Percentiles rank a stretch among this genome's conserved stretches.
Conservation (phyloP, 1,139 yeast genomes). For the Pichia sp. region DNA sequence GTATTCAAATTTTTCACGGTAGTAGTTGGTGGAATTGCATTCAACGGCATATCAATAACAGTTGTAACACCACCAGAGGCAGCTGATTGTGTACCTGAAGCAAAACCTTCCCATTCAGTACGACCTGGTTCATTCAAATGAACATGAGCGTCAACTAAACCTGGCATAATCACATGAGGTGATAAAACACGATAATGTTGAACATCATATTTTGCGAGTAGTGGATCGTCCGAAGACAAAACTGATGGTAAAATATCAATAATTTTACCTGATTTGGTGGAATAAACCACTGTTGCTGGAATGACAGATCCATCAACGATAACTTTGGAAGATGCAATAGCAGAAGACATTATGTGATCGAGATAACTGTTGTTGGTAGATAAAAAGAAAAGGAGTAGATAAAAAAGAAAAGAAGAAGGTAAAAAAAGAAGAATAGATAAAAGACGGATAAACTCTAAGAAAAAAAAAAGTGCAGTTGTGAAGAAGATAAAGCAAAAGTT, state of each 20-base stretch:
- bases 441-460: not conserved
- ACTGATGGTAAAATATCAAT: slow-evolving; percentile 39
- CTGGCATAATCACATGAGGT: slow-evolving; percentile 72
- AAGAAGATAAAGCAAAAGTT: not conserved
- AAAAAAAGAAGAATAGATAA: not conserved
- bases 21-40: slow-evolving; percentile 94
- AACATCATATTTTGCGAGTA: slow-evolving; percentile 38
- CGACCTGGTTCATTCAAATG: slow-evolving; percentile 92
- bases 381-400: not conserved
- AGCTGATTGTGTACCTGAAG: slow-evolving; percentile 86
- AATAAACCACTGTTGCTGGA: slow-evolving; percentile 66
- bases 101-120: slow-evolving; percentile 95
- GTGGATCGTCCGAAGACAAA: slow-evolving; percentile 34
- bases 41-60: slow-evolving; percentile 91
- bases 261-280: slow-evolving; percentile 59
- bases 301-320: slow-evolving; percentile 43
- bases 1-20: slow-evolving; percentile 66
- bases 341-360: slow-evolving; percentile 42
- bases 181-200: slow-evolving; percentile 46
- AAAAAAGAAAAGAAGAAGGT: not conserved
- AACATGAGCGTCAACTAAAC: slow-evolving; percentile 88
- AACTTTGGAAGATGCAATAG: slow-evolving; percentile 61
- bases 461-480: not conserved
- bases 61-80: slow-evolving; percentile 96
- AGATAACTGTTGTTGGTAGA: not conserved